Base-by-base conservation (phyloP, 1,139 yeast species). In the Blastobotrys malaysiensis region DNA sequence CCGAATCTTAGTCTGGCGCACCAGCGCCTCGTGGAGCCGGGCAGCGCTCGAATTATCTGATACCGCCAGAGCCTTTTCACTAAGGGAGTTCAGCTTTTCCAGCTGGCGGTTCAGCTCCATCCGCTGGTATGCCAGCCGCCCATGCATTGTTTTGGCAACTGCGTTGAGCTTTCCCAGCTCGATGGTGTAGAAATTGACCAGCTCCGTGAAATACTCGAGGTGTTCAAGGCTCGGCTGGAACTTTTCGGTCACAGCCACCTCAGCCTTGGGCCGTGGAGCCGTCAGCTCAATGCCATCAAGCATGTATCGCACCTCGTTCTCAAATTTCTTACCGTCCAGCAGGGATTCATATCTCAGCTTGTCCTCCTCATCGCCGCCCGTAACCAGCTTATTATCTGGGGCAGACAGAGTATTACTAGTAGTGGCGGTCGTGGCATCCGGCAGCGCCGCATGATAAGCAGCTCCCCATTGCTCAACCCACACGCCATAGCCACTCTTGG, bases 101-200 rank as follows among this genome's bases (percentile, higher is more conserved):
- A 76, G 56, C 57, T 79, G 82, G 11, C 72, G 69, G 2, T 67
- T 66, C 9, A 77, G 62, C 53, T 69, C 76, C 47, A 61, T 55
- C 45, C 68, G 64, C 57, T 71, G 75, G 53, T 69, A 69, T 1
- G 52, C 52, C 1, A 73, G 59, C 16, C 74, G 66, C 21, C 65
- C 59, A 52, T 69, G 69, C 53, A 73, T 57, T 39, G 63, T 57
- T 6, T 67, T 55, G 4, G 73, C 73, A 3, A 64, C 62, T 45
- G 63, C 63, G 47, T 73, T 69, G 6, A 69, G 59, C 13, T 57
- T 54, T 11, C 61, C 59, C 2, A 71, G 55, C 36, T 67, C 65
- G 5, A 60, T 55, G 20, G 63, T 54, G 4, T 64, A 62, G 45
- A 64, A 62, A n/a, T 63, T 61, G 1, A 70, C 64, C 0, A 69